phyloP scores from a whole-genome alignment of 257 asterid species.

The Verbena officinalis region DNA sequence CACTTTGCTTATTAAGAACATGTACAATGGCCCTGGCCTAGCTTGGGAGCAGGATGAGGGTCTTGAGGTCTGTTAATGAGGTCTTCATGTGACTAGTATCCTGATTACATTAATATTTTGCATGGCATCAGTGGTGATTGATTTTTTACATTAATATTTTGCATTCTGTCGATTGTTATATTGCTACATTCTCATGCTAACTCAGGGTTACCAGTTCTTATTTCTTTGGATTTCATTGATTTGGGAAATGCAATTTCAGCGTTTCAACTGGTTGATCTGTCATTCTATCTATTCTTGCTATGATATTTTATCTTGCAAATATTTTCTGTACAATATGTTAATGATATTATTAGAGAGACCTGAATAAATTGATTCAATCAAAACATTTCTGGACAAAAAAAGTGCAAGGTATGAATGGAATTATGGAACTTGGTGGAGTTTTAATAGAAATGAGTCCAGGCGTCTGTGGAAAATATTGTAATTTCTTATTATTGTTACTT shows the following conservation, averaged over 20 bases:
- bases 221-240: slow-evolving; percentile 13
- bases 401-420: too few species aligned
- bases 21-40: slow-evolving; percentile 95
- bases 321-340: neutral
- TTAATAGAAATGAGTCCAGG: slow-evolving; percentile 30
- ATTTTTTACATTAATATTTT: too few species aligned
- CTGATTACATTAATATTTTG: slow-evolving; percentile 48
- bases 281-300: slow-evolving; percentile 15
- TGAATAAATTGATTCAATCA: slow-evolving; percentile 43
- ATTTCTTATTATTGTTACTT: neutral
- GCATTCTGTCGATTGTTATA: slow-evolving; percentile 11
- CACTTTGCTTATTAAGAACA: slow-evolving; percentile 88
- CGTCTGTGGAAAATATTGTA: slow-evolving; percentile 3
- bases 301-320: neutral
- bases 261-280: neutral
- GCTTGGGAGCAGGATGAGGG: slow-evolving; percentile 99
- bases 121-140: too few species aligned
- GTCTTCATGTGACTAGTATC: slow-evolving; percentile 95
- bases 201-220: neutral
- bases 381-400: slow-evolving; percentile 39
- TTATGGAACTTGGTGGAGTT: slow-evolving; percentile 41
- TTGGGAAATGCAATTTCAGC: neutral
- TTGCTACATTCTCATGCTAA: neutral
- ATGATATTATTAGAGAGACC: slow-evolving; percentile 8
- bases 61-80: slow-evolving; percentile 99